Evolutionary conservation across 176 grass and related monocot genomes (phyloP).

Genomic region (Hsuehochloa calcarea): DNA sequence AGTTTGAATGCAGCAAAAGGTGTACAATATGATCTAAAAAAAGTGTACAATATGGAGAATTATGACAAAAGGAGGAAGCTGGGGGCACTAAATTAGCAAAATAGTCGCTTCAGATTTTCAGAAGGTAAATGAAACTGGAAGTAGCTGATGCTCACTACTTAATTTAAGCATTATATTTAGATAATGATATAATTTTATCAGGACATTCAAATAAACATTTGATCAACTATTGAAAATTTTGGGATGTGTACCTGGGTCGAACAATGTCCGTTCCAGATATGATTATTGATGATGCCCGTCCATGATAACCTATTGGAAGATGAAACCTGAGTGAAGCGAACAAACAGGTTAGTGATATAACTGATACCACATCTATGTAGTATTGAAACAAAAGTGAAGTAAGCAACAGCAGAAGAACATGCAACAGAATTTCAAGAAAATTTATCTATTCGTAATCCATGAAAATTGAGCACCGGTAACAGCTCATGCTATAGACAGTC

Average conservation of each 20-base stretch:
- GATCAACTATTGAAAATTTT: not conserved
- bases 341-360: not conserved
- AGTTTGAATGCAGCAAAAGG: not conserved
- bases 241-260: conserved; percentile 68
- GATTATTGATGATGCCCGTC: conserved; percentile 84
- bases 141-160: not conserved
- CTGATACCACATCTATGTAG: not conserved
- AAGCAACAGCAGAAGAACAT: conserved; percentile 10
- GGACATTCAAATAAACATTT: not conserved
- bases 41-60: not conserved
- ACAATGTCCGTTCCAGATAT: conserved; percentile 87
- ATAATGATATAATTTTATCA: not conserved
- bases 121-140: conserved; percentile 4
- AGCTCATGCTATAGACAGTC: not conserved
- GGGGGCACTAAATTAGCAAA: not conserved
- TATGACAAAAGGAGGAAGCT: not conserved
- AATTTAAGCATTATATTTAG: not conserved
- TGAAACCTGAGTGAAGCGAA: conserved; percentile 68
- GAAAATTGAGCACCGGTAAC: not conserved
- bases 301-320: conserved; percentile 89
- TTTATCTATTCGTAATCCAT: not conserved
- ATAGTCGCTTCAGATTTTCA: not conserved
- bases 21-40: too few species aligned
- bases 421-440: conserved; percentile 1
- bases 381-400: not conserved